Conservation (phyloP, 805 yeast genomes). For the Candida glaebosa region DNA sequence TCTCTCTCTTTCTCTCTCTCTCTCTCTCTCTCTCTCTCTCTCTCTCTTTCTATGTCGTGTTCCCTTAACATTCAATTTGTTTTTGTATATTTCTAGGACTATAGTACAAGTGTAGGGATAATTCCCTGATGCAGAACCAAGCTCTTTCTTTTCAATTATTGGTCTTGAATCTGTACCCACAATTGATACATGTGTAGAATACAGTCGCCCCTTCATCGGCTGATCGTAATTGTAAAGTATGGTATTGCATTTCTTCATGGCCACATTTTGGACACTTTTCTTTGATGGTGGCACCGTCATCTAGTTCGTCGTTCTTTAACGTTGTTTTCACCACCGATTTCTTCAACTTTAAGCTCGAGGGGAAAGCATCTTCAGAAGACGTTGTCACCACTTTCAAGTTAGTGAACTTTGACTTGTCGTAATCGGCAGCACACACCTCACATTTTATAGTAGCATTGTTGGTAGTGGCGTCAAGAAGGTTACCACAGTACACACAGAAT, state of each 20-base stretch:
- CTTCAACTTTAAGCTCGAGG: conserved; percentile 75
- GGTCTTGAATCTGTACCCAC: conserved; percentile 92
- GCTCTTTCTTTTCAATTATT: conserved; percentile 75
- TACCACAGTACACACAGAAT: conserved; percentile 92
- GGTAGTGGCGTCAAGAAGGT: conserved; percentile 66
- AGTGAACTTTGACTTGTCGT: conserved; percentile 54
- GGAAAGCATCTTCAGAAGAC: conserved; percentile 91
- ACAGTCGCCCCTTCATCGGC: conserved; percentile 99
- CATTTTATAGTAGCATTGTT: conserved; percentile 54
- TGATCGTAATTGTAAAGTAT: conserved; percentile 91
- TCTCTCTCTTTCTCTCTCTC: neutral
- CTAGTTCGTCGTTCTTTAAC: conserved; percentile 71
- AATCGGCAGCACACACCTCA: conserved; percentile 42
- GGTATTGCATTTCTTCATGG: conserved; percentile 96
- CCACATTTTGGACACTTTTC: conserved; percentile 99
- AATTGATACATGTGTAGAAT: conserved; percentile 90
- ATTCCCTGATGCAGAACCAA: neutral
- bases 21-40: neutral
- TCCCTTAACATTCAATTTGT: neutral
- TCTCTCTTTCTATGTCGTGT: neutral
- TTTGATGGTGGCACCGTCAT: conserved; percentile 94
- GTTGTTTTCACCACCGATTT: conserved; percentile 88
- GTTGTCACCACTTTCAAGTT: conserved; percentile 82
- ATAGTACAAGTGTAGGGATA: conserved; percentile 5
- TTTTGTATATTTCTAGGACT: conserved; percentile 2